Base-by-base conservation (phyloP, 306 rosid genomes). In the Vicia faba region DNA sequence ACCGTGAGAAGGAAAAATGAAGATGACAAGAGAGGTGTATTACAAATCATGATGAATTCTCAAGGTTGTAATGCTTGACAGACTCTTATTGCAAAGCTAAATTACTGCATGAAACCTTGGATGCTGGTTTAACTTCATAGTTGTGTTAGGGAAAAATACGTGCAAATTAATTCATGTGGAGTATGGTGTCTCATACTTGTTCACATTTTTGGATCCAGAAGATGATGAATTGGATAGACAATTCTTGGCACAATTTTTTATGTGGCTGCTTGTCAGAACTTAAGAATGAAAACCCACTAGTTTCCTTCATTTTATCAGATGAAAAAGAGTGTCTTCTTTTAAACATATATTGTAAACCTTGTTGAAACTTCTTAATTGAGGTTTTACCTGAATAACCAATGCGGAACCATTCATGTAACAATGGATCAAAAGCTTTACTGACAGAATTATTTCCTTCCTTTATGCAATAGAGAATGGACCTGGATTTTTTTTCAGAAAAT, bases 51-150 rank as follows among this genome's bases (percentile, higher is more conserved):
- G 69, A 61, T 59, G 62, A 77, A 70, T 45, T 78, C 85, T 85
- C 86, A 64, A 82, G 61, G 85, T 88, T 87, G 84, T 86, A 92
- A 83, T 87, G 91, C 91, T 87, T 86, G 87, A 92, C 88, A 0
- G 98, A 86, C 56, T 87, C n/a, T n/a, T n/a, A n/a, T n/a, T n/a
- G n/a, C n/a, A n/a, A n/a, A n/a, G n/a, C n/a, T n/a, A n/a, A n/a
- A n/a, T 73, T 39, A 63, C 71, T 2, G 60, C 75, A 56, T 69
- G 86, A 71, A 73, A 69, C 69, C 81, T 72, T n/a, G 76, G 68
- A 71, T 55, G 60, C 65, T 66, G 83, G 74, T 84, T 69, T 12
- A 80, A 72, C 71, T 74, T 76, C 84, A 46, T 63, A 66, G 77
- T 69, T 61, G 88, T 68, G 44, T 72, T 79, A 18, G 95, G 92